Evolutionary conservation across 2,329 filamentous ascomycete genomes (phyloP), one percentile per base, ranked within the genome.

Genomic region (Fusarium sp.): DNA sequence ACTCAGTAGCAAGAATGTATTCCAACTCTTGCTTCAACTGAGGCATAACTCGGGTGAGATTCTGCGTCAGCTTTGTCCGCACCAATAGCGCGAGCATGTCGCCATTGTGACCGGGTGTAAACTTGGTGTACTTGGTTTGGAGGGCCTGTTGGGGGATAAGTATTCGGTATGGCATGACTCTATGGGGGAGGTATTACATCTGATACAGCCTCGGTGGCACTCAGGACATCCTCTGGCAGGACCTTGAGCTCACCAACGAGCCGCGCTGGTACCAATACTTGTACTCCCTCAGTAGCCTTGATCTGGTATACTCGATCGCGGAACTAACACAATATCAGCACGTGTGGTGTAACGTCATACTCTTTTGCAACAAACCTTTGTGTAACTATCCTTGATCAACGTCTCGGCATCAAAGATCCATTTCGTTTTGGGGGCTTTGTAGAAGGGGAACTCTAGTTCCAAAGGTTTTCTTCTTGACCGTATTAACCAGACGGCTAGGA

Each of bases 361-460:
- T 14, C 0, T 20, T 16, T 20, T 30, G 7, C n/a, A 35, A 50
- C 74, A 16, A 61, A 87, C 86, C 82, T 87, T 87, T 72, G 77
- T 79, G 68, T 88, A 88, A 75, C 87, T 88, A 52, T 88, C 85
- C 62, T 82, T 83, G 18, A 88, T 83, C 37, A 87, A 77, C 2
- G 77, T 79, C 76, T 88, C 87, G 30, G 87, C 87, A 67, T 83
- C 83, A 62, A 88, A 87, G 73, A 88, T 86, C 87, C 87, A 88
- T 77, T 85, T 87, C 60, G 82, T 80, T 74, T 85, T 85, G 8
- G 85, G 82, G 0, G 86, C 87, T 71, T 86, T 85, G 78, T 87
- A 88, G 58, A 86, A 85, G 0, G 87, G 87, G 5, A 84, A 80
- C 13, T 83, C 80, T 5, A 86, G 80, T 32, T 77, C 62, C 13